These are phyloP conservation scores for Suillus ampliporus DNA, from an alignment of 768 basidiomycete genomes.

Conservation along the genomic window DNA sequence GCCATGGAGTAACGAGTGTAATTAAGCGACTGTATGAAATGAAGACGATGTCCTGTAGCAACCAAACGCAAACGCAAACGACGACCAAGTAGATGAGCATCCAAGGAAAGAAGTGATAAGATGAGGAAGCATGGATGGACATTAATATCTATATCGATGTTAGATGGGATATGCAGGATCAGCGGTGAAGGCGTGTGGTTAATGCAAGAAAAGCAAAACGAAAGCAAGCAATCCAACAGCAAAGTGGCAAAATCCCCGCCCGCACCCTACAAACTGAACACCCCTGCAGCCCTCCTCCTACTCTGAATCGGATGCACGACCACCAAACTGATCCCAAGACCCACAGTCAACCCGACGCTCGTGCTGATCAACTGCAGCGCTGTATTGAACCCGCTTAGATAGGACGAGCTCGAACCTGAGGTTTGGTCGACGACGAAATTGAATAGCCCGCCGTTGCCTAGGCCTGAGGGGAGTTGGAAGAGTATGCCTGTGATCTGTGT, in stretches of 20 bases:
- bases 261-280: conserved; percentile 59
- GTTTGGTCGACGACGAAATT: conserved; percentile 65
- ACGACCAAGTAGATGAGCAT: not conserved
- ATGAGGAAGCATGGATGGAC: not conserved
- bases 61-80: not conserved
- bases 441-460: conserved; percentile 80
- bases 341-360: conserved; percentile 80
- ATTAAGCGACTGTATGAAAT: not conserved
- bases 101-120: not conserved
- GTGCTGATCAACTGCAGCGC: conserved; percentile 80
- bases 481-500: conserved; percentile 73
- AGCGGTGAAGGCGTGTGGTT: too few species aligned
- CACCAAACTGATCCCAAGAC: conserved; percentile 72
- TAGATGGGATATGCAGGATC: not conserved
- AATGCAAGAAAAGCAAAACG: not conserved
- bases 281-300: conserved; percentile 57
- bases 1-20: too few species aligned
- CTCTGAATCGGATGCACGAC: conserved; percentile 70
- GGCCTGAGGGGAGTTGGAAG: conserved; percentile 84
- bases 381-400: conserved; percentile 73
- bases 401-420: conserved; percentile 57
- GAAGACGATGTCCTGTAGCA: not conserved
- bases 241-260: not conserved
- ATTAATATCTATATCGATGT: not conserved
- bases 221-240: not conserved